These are phyloP conservation scores for Bipolaris gigantea DNA, from an alignment of 2,329 filamentous ascomycete genomes.

Conservation along the genomic window DNA sequence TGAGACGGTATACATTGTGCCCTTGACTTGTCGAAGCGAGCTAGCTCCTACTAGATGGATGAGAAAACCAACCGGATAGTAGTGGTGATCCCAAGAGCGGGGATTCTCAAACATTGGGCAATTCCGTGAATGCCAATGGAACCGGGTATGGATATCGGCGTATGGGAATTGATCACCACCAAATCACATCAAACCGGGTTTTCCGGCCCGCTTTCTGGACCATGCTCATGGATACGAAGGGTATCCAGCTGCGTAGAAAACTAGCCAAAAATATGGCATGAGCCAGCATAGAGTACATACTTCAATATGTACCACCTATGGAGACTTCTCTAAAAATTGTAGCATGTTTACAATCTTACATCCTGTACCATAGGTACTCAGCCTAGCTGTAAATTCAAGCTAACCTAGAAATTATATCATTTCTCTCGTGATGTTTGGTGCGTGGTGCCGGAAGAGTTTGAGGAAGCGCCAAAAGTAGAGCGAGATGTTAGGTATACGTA, in stretches of 20 bases:
- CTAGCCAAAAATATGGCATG: background rate
- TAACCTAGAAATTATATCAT: too few relatives aligned
- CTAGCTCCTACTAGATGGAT: background rate
- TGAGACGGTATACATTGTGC: too few relatives aligned
- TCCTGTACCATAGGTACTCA: background rate
- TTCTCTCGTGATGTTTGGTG: too few relatives aligned
- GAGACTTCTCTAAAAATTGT: background rate
- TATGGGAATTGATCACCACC: background rate
- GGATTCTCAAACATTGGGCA: background rate
- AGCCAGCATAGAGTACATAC: background rate
- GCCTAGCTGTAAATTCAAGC: too few relatives aligned
- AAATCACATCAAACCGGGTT: too few relatives aligned
- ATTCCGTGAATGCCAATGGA: background rate
- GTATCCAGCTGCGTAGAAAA: background rate
- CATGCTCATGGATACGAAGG: background rate
- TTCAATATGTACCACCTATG: background rate
- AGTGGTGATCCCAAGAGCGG: background rate
- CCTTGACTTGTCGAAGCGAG: background rate
- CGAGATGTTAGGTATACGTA: constrained; percentile 41
- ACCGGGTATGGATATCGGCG: background rate
- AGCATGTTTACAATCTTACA: background rate
- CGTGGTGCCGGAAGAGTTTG: too few relatives aligned
- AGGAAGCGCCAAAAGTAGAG: background rate
- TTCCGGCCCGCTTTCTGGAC: background rate
- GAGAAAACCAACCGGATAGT: background rate